phyloP scores from a whole-genome alignment of 2,329 filamentous ascomycete genomes.

The Aspergillus brunneoviolaceus region DNA sequence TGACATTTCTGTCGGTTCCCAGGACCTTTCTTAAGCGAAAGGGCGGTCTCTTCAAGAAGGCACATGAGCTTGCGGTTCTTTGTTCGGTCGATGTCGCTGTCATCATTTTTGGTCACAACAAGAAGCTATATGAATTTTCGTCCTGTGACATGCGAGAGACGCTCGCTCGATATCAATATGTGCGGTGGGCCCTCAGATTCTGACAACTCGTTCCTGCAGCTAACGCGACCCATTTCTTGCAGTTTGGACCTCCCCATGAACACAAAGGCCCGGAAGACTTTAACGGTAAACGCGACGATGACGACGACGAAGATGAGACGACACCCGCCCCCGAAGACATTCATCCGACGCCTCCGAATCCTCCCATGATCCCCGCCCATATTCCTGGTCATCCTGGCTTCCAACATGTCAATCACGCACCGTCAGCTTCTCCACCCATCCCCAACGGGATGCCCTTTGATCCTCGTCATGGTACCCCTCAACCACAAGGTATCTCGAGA shows the following conservation, averaged over 20 bases:
- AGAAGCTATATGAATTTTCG: conserved; percentile 98
- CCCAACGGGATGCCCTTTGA: conserved; percentile 71
- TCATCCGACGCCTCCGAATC: conserved; percentile 48
- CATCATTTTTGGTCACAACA: conserved; percentile 98
- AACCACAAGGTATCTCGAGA: conserved; percentile 72
- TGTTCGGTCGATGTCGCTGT: conserved; percentile 98
- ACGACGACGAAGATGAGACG: conserved; percentile 77
- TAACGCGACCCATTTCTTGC: conserved; percentile 25
- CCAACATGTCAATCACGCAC: conserved; percentile 78
- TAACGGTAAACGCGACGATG: conserved; percentile 70
- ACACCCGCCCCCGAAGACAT: conserved; percentile 70
- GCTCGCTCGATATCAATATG: conserved; percentile 84
- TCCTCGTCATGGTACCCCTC: conserved; percentile 75
- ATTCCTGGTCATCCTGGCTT: conserved; percentile 68
- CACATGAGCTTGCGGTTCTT: conserved; percentile 94
- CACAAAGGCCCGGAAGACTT: conserved; percentile 96
- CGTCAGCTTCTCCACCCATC: conserved; percentile 86
- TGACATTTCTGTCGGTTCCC: conserved; percentile 3
- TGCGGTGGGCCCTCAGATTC: conserved; percentile 51
- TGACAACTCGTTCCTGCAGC: conserved; percentile 7
- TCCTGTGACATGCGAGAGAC: conserved; percentile 91
- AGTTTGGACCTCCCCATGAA: conserved; percentile 92
- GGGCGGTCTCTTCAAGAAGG: conserved; percentile 98
- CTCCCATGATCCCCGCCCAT: conserved; percentile 66
- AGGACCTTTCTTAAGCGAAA: conserved; percentile 99